Conservation (phyloP, 73 alveolate species). For the Paraurostyla sp. region DNA sequence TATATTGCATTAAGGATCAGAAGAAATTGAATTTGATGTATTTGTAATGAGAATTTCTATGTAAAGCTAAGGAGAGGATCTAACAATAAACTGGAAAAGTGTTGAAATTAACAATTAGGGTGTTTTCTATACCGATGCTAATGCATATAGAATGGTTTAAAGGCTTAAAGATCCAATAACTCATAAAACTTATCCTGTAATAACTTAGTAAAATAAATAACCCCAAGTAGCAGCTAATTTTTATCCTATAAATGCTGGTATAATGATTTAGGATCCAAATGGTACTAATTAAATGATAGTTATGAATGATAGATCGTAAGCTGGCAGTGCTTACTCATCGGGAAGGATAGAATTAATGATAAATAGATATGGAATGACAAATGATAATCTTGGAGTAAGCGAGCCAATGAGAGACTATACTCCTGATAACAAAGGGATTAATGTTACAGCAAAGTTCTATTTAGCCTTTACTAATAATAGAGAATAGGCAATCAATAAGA, state of each 20-base stretch:
- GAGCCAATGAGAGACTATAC: not conserved
- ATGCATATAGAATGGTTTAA: too few relatives aligned
- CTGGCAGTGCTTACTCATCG: not conserved
- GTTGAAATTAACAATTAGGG: too few relatives aligned
- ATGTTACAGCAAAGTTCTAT: conserved; percentile 20
- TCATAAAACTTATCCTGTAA: too few relatives aligned
- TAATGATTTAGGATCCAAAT: not conserved
- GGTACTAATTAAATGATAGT: not conserved
- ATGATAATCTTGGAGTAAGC: conserved; percentile 17
- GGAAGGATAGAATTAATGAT: conserved; percentile 12
- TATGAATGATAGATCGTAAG: conserved; percentile 39
- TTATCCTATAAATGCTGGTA: conserved; percentile 21
- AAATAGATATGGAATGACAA: conserved; percentile 12
- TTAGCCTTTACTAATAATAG: not conserved
- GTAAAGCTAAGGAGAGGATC: not conserved
- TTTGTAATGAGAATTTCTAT: not conserved
- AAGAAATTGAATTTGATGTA: conserved; percentile 31
- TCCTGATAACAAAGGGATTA: not conserved
- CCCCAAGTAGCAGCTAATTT: too few relatives aligned
- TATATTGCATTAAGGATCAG: not conserved
- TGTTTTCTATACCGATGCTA: too few relatives aligned
- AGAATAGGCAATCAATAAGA: not conserved
- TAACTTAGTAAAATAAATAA: too few relatives aligned
- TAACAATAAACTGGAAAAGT: conserved; percentile 16
- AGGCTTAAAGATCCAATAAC: too few relatives aligned